Evolutionary conservation across 2,329 filamentous ascomycete species (phyloP), one percentile per base, ranked within the genome.

Genomic region (Trichoderma semiorbis): DNA sequence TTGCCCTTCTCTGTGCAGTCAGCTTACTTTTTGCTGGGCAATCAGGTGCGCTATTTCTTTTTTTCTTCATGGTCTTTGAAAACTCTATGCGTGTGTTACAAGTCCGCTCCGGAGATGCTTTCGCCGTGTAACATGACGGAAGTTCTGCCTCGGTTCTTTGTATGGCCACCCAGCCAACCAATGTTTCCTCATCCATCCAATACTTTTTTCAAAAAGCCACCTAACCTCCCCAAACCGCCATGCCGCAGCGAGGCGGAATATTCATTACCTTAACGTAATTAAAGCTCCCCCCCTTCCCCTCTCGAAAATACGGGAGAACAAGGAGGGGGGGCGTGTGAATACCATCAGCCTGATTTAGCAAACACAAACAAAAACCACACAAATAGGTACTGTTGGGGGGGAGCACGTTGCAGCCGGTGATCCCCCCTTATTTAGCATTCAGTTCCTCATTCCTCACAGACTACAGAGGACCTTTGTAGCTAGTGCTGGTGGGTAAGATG

Each of bases 231-330:
- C 16, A 30, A 30, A 32, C 28, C 11, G 26, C 62, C 63, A 34
- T 50, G 47, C 47, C 47, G 36, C 39, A 47, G 18, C 39, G 26
- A 18, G 18, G 14, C 43, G 47, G 47, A 65, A 36, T 55, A 47
- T 68, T 60, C 16, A 68, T 68, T 60, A 68, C 53, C 53, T 60
- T 60, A 47, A 68, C 50, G 34, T 68, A 43, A 60, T 68, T 43
- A 43, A 58, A 68, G 34, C 16, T 24, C 34, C 53, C 65, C 65
- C 53, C 53, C 26, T 34, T 10, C 62, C 39, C 63, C 63, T 21
- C 34, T 58, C 53, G 39, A 68, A 68, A 68, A 43, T 47, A 68
- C 53, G 53, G 65, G 55, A 53, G 43, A 58, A 24, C 32, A 43
- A 53, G 34, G 26, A 30, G 43, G 47, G 64, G 65, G 65, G 65